Percentiles rank a stretch among this genome's conserved stretches.
Conservation (phyloP, 192 early-diverging fungal species). For the Podila verticillata region DNA sequence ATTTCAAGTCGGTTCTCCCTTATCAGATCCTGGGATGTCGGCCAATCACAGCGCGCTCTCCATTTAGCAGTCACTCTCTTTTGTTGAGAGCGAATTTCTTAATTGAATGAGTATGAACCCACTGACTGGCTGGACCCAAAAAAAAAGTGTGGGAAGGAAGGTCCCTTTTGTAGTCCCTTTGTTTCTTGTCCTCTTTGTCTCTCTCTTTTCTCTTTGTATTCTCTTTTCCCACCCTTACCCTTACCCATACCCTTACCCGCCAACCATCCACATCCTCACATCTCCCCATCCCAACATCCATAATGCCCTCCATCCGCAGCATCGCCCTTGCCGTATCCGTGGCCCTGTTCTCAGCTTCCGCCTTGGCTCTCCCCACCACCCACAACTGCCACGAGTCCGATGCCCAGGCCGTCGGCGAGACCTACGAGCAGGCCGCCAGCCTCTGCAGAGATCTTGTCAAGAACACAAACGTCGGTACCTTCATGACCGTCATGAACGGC, state of each 20-base stretch:
- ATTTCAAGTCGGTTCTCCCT: no score
- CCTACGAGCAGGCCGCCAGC: slow-evolving; percentile 39
- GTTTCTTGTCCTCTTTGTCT: background rate
- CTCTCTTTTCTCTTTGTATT: background rate
- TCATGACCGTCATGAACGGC: slow-evolving; percentile 49
- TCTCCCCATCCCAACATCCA: background rate
- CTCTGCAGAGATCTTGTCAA: slow-evolving; percentile 42
- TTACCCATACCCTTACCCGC: no score
- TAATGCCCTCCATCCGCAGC: slow-evolving; percentile 25
- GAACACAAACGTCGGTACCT: slow-evolving; percentile 45
- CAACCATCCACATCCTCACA: background rate
- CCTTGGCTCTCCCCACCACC: slow-evolving; percentile 13
- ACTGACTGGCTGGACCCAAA: background rate
- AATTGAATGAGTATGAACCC: no score
- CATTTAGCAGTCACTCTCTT: no score
- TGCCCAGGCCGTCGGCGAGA: slow-evolving; percentile 18
- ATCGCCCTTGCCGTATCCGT: slow-evolving; percentile 11
- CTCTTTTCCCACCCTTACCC: background rate
- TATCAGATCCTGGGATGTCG: no score
- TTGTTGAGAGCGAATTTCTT: no score
- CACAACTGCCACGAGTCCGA: background rate
- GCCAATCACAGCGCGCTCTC: no score
- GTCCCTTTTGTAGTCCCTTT: background rate
- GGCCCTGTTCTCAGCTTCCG: slow-evolving; percentile 14
- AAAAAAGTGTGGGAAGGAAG: no score